Conservation (phyloP, 1,284 basidiomycete species). For the Amylostereum areolatum region DNA sequence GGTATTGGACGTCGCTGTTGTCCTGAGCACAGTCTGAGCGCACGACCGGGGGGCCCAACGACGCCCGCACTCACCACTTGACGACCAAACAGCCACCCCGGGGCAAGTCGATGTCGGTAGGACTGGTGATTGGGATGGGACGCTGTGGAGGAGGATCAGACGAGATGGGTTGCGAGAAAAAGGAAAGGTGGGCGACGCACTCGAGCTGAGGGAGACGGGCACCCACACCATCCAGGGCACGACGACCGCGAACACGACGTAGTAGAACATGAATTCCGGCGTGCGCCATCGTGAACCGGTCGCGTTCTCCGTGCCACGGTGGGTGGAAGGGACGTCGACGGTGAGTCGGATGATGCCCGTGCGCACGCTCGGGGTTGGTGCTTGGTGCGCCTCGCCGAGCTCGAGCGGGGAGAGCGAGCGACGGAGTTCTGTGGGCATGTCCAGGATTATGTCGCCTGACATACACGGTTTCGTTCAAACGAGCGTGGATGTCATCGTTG, state of each 20-base stretch:
- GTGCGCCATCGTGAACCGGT: constrained; percentile 87
- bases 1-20: constrained; percentile 83
- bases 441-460: constrained; percentile 17
- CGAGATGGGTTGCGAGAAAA: background rate
- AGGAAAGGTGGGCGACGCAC: constrained; percentile 39
- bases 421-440: constrained; percentile 26
- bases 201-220: constrained; percentile 69
- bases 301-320: constrained; percentile 17
- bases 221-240: constrained; percentile 80
- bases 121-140: constrained; percentile 69
- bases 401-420: constrained; percentile 16
- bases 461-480: too few relatives aligned
- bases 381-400: constrained; percentile 13
- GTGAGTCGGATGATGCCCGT: constrained; percentile 39
- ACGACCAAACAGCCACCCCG: constrained; percentile 66
- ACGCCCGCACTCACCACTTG: constrained; percentile 45
- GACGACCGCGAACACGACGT: constrained; percentile 51
- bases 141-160: constrained; percentile 32
- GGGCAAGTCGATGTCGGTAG: constrained; percentile 56
- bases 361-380: constrained; percentile 9
- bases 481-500: too few relatives aligned
- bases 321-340: constrained; percentile 39
- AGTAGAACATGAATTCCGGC: constrained; percentile 81
- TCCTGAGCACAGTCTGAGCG: constrained; percentile 44
- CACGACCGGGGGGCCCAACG: too few relatives aligned